Conservation (phyloP, 192 early-diverging fungal species). For the Entophlyctis luteolus region DNA sequence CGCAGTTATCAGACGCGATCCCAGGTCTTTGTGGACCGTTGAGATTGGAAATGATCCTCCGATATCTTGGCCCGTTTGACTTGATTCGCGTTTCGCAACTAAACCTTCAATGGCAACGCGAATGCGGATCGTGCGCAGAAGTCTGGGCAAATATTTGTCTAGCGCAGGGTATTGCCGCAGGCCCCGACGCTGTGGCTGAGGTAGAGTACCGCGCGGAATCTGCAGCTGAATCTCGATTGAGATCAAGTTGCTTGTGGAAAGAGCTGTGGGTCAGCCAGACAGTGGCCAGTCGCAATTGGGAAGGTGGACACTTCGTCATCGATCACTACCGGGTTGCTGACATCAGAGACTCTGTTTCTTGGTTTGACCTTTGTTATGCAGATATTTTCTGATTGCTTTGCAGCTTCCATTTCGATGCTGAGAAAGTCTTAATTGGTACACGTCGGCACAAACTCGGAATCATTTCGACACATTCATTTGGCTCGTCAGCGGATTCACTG, state of each 20-base stretch:
- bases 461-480: background rate
- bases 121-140: background rate
- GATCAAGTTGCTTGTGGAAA: constrained; percentile 20
- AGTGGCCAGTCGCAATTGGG: constrained; percentile 18
- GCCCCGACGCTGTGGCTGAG: background rate
- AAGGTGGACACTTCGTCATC: constrained; percentile 1
- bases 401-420: constrained; percentile 31
- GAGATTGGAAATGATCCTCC: background rate
- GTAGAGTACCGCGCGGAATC: background rate
- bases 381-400: background rate
- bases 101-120: background rate
- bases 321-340: constrained; percentile 20
- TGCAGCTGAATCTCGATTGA: background rate
- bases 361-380: constrained; percentile 2
- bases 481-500: background rate
- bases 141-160: constrained; percentile 6
- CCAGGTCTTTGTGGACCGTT: background rate
- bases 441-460: constrained; percentile 25
- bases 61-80: background rate
- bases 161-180: background rate
- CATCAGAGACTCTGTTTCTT: constrained; percentile 28
- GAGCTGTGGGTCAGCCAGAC: constrained; percentile 23
- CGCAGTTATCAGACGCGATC: background rate
- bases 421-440: constrained; percentile 30
- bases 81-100: background rate